These are phyloP conservation scores for Rhipidocladum racemiflorum DNA, from an alignment of 176 grass and related monocot genomes.

Conservation along the genomic window DNA sequence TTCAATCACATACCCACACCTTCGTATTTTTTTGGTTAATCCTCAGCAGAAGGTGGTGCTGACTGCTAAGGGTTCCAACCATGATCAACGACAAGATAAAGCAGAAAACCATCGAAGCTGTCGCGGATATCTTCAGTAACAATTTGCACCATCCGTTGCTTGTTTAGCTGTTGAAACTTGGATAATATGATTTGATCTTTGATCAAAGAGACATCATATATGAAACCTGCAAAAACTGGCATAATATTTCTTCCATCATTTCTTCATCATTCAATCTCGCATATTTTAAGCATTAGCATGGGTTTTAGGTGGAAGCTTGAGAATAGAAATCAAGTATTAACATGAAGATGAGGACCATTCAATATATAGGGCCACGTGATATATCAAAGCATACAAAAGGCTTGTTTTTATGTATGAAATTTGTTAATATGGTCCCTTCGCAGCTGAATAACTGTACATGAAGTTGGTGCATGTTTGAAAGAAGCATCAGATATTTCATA, in stretches of 20 bases:
- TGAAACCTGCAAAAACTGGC: not conserved
- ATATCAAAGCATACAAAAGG: not conserved
- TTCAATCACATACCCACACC: not conserved
- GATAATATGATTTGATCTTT: not conserved
- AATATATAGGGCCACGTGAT: not conserved
- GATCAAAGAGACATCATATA: not conserved
- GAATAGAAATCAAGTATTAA: constrained; percentile 10
- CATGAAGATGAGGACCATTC: constrained; percentile 6
- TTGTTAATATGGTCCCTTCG: not conserved
- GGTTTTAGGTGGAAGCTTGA: constrained; percentile 1
- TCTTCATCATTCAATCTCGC: not conserved
- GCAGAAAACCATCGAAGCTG: constrained; percentile 88
- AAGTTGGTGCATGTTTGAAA: not conserved
- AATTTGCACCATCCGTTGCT: not conserved
- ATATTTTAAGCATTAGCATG: not conserved
- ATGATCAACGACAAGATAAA: constrained; percentile 88
- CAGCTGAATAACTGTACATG: not conserved
- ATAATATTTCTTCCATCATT: not conserved
- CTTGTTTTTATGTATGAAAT: not conserved
- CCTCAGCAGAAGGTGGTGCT: constrained; percentile 76
- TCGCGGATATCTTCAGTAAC: constrained; percentile 75
- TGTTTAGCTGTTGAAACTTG: not conserved
- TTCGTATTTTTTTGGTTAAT: not conserved
- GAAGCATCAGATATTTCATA: not conserved
- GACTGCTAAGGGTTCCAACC: constrained; percentile 60